A percentile compares a stretch with the other conserved stretches of the same genome.
phyloP scores from a whole-genome alignment of 345 rosid genomes.

The Clarkia xantiana region DNA sequence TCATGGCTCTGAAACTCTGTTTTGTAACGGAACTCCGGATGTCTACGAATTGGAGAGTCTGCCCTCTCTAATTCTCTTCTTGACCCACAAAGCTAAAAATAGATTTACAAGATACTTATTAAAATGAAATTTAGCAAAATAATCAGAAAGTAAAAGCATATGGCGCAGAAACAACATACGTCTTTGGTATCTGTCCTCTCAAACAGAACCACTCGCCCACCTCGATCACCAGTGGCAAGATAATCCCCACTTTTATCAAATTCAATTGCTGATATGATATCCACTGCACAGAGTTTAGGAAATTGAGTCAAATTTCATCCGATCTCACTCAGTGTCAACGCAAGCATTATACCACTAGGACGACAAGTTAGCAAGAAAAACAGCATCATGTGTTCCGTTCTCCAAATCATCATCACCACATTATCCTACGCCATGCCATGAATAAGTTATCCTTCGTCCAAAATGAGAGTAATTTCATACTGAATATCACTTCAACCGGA shows the following conservation, averaged over 20 bases:
- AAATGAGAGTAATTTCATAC: too few species aligned
- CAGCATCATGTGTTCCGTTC: too few species aligned
- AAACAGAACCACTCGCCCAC: slow-evolving; percentile 96
- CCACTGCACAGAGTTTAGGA: slow-evolving; percentile 47
- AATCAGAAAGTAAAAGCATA: slow-evolving; percentile 4
- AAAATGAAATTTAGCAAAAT: neutral
- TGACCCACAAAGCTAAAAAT: slow-evolving; percentile 53
- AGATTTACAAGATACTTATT: slow-evolving; percentile 6
- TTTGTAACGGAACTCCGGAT: slow-evolving; percentile 97
- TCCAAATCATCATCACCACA: too few species aligned
- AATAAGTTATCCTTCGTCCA: too few species aligned
- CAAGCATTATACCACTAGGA: too few species aligned
- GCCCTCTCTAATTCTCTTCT: slow-evolving; percentile 68
- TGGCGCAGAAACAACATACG: slow-evolving; percentile 29
- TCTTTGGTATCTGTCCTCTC: slow-evolving; percentile 80
- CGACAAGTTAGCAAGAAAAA: too few species aligned
- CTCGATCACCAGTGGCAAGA: slow-evolving; percentile 99
- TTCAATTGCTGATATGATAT: slow-evolving; percentile 96
- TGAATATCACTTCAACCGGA: too few species aligned
- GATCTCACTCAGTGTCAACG: too few species aligned
- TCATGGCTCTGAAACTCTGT: slow-evolving; percentile 99
- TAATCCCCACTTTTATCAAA: slow-evolving; percentile 94
- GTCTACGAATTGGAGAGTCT: slow-evolving; percentile 54
- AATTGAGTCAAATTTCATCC: neutral
- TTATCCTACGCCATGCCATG: too few species aligned